A percentile compares a stretch with the other conserved stretches of the same genome.
These are phyloP conservation scores for Lactifluus hygrophoroides DNA, from an alignment of 768 basidiomycete species.

Conservation along the genomic window DNA sequence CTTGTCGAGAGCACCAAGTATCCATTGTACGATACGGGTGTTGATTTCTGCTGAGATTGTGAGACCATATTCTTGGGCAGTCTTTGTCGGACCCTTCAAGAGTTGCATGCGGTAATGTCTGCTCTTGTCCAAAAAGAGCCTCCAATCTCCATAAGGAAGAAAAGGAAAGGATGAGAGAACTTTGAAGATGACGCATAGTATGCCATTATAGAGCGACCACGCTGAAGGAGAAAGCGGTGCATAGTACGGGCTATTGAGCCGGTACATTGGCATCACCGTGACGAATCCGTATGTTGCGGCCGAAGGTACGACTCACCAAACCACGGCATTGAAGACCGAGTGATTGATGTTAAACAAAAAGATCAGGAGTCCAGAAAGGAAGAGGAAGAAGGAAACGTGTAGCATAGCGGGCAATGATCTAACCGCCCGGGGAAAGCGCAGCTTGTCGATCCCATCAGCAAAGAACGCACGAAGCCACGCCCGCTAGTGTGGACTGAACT, in stretches of 20 bases:
- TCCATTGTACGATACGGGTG: not conserved
- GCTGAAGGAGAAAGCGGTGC: not conserved
- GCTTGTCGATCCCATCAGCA: not conserved
- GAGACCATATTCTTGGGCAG: not conserved
- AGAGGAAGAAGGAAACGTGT: not conserved
- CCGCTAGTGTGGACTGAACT: not conserved
- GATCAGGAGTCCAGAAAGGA: not conserved
- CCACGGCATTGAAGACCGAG: not conserved
- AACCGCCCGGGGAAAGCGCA: not conserved
- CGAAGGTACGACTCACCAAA: not conserved
- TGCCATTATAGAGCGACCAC: not conserved
- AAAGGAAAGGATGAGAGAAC: not conserved
- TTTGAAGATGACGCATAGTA: not conserved
- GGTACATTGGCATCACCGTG: not conserved
- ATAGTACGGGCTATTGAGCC: too few species aligned
- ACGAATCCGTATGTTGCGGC: not conserved
- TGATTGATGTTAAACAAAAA: not conserved
- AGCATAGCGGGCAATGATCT: not conserved
- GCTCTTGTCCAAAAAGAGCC: too few species aligned
- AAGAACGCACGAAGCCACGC: not conserved
- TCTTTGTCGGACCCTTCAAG: not conserved
- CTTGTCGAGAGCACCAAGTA: not conserved
- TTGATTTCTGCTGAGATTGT: not conserved
- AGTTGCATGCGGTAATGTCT: not conserved
- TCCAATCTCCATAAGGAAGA: too few species aligned